Base-by-base conservation (phyloP, 208 protist species). In the Trypanosoma platydactyli region DNA sequence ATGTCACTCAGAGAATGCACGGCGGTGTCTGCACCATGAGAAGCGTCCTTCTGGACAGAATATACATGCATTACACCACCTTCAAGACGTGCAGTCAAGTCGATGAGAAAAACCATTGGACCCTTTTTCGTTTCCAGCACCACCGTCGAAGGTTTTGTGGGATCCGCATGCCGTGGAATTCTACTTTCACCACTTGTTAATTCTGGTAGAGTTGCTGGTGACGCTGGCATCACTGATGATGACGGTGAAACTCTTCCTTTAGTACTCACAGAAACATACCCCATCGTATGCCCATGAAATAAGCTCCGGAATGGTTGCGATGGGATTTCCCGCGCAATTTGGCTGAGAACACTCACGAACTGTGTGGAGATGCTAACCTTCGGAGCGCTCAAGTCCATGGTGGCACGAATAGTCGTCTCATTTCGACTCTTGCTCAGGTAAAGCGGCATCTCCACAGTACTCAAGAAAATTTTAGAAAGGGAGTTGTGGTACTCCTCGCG, bases 351-450 rank as follows among this genome's bases (percentile, higher is more conserved):
- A 61, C 77, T 84, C 29, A 92, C 59, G 27, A 90, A 68, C 6
- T 74, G 80, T 42, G 87, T 87, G 0, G 90, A 94, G 20, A 94
- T 50, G 27, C 42, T 61, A 42, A 84, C 65, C n/a, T 77, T 63
- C 12, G 87, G 90, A 24, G 77, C 81, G 22, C 82, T 81, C 40
- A 94, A 63, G 66, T 95, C 90, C 30, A 92, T 53, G 25, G 90
- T 68, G 0, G 82, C 70, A 30, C 74, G 71, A 29, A 95, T 53
- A 6, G 55, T 73, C 18, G 79, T 68, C 1, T 35, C 45, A 53
- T 68, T 59, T 0, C 65, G 54, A 42, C 67, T 55, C 20, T 68
- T 71, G 58, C 73, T 81, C 13, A 95, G 50, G 41, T 80, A 57
- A 49, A 95, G 63, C 12, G 90, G 85, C 13, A 79, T 64, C 38